Evolutionary conservation across 2,329 filamentous ascomycete genomes (phyloP).

Genomic region (Ophiognomonia clavigignenti-juglandacearum): DNA sequence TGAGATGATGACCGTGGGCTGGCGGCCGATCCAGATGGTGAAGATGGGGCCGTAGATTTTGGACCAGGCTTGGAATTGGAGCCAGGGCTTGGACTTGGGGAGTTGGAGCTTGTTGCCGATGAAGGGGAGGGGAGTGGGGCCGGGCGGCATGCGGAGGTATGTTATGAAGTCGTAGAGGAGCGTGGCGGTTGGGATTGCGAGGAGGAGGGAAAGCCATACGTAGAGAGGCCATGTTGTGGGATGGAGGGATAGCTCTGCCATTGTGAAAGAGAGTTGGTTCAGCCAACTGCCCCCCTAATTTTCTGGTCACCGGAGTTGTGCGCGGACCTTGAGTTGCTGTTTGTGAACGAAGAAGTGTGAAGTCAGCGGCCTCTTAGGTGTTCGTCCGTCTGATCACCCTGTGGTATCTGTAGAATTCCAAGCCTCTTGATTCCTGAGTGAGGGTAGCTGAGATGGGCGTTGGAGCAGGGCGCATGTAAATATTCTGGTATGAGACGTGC

Average conservation of each 20-base stretch:
- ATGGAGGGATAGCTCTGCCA: slow-evolving; percentile 2
- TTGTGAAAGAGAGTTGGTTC: too few relatives aligned
- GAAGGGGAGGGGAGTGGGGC: slow-evolving; percentile 40
- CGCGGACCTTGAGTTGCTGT: too few relatives aligned
- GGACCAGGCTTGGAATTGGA: slow-evolving; percentile 38
- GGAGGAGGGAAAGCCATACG: slow-evolving; percentile 18
- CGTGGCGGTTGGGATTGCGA: slow-evolving; percentile 20
- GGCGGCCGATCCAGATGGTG: slow-evolving; percentile 42
- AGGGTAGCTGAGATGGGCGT: too few relatives aligned
- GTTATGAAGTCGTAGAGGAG: slow-evolving; percentile 27
- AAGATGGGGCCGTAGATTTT: slow-evolving; percentile 40
- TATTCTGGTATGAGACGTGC: too few relatives aligned
- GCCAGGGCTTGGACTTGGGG: slow-evolving; percentile 24
- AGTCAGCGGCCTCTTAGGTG: too few relatives aligned
- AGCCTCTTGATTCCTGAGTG: too few relatives aligned
- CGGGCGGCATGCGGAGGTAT: slow-evolving; percentile 38
- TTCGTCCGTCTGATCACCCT: too few relatives aligned
- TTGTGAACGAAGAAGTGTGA: too few relatives aligned
- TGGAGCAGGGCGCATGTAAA: too few relatives aligned
- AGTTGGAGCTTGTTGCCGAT: slow-evolving; percentile 34
- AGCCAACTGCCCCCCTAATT: too few relatives aligned
- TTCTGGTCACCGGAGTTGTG: too few relatives aligned
- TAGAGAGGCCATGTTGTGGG: slow-evolving; percentile 18
- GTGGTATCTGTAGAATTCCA: too few relatives aligned
- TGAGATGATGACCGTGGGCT: slow-evolving; percentile 37